Percentiles rank a stretch among this genome's conserved stretches.
Evolutionary conservation across 495 filamentous ascomycete genomes (phyloP).

Genomic region (Talaromyces thailandensis): DNA sequence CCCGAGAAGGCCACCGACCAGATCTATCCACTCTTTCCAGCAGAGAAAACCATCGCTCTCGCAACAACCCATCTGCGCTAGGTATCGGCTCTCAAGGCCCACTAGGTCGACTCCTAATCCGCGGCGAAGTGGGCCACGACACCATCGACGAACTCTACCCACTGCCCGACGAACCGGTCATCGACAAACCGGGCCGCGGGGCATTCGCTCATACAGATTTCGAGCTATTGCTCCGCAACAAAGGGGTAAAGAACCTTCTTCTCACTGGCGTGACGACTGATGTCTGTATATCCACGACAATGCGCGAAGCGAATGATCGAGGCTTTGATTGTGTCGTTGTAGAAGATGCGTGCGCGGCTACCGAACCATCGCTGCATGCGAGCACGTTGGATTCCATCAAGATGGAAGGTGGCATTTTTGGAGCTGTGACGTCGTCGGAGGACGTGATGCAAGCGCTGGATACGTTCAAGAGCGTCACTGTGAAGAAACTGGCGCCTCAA

Average conservation of each 20-base stretch:
- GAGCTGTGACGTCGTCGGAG: conserved; percentile 35
- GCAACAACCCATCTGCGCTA: conserved; percentile 43
- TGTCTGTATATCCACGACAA: conserved; percentile 59
- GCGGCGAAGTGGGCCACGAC: conserved; percentile 56
- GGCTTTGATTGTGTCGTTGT: conserved; percentile 61
- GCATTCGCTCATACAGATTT: conserved; percentile 61
- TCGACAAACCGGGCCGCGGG: conserved; percentile 61
- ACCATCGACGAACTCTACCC: conserved; percentile 52
- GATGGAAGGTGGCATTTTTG: conserved; percentile 54
- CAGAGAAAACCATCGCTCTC: conserved; percentile 46
- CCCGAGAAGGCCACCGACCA: conserved; percentile 57
- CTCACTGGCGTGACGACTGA: conserved; percentile 61
- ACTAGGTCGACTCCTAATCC: conserved; percentile 53
- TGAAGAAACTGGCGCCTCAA: conserved; percentile 39
- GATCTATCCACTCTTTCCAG: conserved; percentile 50
- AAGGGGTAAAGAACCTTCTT: conserved; percentile 58
- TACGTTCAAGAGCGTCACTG: conserved; percentile 32
- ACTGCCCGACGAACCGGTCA: conserved; percentile 45
- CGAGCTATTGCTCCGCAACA: conserved; percentile 48
- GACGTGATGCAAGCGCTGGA: conserved; percentile 41
- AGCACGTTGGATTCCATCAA: conserved; percentile 43
- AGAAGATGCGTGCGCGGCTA: conserved; percentile 44
- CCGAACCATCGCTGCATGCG: conserved; percentile 36
- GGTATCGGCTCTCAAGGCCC: conserved; percentile 55
- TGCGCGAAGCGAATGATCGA: conserved; percentile 65